Evolutionary conservation across 352 stramenopile species (phyloP).

Genomic region (Albugo candida): DNA sequence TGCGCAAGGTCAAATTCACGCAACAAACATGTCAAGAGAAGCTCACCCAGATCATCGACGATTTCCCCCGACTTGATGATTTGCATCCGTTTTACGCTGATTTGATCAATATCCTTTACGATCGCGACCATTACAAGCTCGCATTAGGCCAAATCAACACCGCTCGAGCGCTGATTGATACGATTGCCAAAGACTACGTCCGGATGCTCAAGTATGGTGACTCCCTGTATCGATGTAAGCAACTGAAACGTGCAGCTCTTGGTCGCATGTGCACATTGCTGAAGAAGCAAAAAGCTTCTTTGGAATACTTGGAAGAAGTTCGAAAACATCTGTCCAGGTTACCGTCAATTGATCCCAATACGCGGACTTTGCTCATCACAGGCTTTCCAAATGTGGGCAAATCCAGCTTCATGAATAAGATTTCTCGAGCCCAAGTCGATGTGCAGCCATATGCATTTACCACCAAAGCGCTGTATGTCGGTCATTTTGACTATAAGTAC

Average conservation of each 20-base stretch:
- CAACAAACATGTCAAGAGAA: constrained; percentile 98
- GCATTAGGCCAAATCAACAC: constrained; percentile 98
- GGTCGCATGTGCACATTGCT: constrained; percentile 98
- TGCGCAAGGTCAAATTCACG: constrained; percentile 99
- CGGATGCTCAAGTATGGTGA: constrained; percentile 99
- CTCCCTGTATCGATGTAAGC: constrained; percentile 98
- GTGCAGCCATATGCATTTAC: constrained; percentile 99
- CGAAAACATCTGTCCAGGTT: constrained; percentile 98
- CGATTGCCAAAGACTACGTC: constrained; percentile 97
- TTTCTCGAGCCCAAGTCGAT: constrained; percentile 97
- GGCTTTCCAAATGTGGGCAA: constrained; percentile 99
- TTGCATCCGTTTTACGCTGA: constrained; percentile 99
- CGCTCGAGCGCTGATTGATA: constrained; percentile 92
- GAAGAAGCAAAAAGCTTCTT: constrained; percentile 96
- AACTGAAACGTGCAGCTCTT: constrained; percentile 98
- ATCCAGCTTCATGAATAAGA: constrained; percentile 99
- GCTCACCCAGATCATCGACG: constrained; percentile 92
- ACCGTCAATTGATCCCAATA: constrained; percentile 98
- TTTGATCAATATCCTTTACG: constrained; percentile 99
- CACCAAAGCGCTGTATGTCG: constrained; percentile 99
- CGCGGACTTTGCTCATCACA: constrained; percentile 94
- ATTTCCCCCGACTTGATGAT: constrained; percentile 98
- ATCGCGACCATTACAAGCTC: constrained; percentile 99
- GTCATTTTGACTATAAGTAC: constrained; percentile 99
- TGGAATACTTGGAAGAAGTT: constrained; percentile 95